Percentiles rank a stretch among this genome's conserved stretches.
Evolutionary conservation across 2,329 filamentous ascomycete genomes (phyloP).

Genomic region (Penicillium sp.): DNA sequence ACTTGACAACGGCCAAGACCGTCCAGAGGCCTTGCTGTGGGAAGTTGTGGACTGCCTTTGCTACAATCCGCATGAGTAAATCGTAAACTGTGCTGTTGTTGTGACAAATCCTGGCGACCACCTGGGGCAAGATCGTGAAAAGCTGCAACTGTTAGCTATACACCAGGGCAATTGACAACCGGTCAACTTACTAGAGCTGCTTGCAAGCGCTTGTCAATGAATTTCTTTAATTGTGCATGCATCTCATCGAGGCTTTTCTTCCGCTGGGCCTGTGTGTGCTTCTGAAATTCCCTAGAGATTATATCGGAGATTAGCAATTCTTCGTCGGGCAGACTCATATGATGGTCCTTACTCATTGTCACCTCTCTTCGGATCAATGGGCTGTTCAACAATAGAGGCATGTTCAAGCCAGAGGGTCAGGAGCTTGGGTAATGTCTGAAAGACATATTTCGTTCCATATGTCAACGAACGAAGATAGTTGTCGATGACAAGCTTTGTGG

Average conservation of each 20-base stretch:
- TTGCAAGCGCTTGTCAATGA: slow-evolving; percentile 54
- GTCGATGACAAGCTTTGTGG: slow-evolving; percentile 83
- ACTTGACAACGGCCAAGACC: slow-evolving; percentile 80
- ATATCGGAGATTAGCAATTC: slow-evolving; percentile 10
- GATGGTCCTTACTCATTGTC: slow-evolving; percentile 40
- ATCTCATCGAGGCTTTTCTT: slow-evolving; percentile 65
- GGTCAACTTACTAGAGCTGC: slow-evolving; percentile 41
- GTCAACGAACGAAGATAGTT: slow-evolving; percentile 85
- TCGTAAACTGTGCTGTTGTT: slow-evolving; percentile 73
- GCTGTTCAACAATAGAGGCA: slow-evolving; percentile 67
- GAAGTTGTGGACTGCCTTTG: slow-evolving; percentile 80
- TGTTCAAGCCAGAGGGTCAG: slow-evolving; percentile 94
- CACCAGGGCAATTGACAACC: neutral
- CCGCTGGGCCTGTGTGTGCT: slow-evolving; percentile 49
- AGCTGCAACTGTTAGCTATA: slow-evolving; percentile 35
- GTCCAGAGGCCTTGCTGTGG: slow-evolving; percentile 92
- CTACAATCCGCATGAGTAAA: slow-evolving; percentile 71
- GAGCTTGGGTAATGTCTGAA: slow-evolving; percentile 87
- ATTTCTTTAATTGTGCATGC: slow-evolving; percentile 74
- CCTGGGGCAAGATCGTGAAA: slow-evolving; percentile 72
- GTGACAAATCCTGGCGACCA: slow-evolving; percentile 94
- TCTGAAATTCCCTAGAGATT: slow-evolving; percentile 43
- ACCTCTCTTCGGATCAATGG: slow-evolving; percentile 50
- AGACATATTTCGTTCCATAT: slow-evolving; percentile 91
- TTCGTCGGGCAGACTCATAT: neutral